Base-by-base conservation (phyloP, 2,329 filamentous ascomycete species). In the Xylaria sp. region DNA sequence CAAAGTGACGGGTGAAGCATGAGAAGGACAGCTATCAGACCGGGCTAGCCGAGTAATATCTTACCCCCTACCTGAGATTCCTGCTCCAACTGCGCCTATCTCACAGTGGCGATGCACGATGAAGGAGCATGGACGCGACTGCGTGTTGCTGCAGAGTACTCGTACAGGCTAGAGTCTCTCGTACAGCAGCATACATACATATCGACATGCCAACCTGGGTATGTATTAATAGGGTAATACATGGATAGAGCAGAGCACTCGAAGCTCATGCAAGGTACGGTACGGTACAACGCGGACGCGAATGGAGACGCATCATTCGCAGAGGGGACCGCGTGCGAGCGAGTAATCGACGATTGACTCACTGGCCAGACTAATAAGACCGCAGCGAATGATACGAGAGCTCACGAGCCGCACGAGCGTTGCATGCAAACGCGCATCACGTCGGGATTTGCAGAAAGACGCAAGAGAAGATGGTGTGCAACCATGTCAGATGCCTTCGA, bases 321-420 rank as follows among this genome's bases (percentile, higher is more conserved):
- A 11, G 49, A 18, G 16, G 34, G 49, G 6, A 10, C 10, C 49
- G 49, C 49, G 23, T 51, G 23, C 23, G 48, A 30, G 19, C 48
- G 19, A 30, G 18, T 10, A 10, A 6, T 30, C 10, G 9, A 13
- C 62, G 63, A 70, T 66, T 64, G 60, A 64, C 61, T 58, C 54
- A 59, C 58, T 60, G n/a, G 48, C 7, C 9, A 30, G 48, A 34
- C 19, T 10, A 16, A n/a, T n/a, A 59, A 63, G 61, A 62, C 62
- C 63, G 47, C 57, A 59, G 66, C 69, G 66, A 70, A 71, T 70
- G 68, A 71, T 66, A 70, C 64, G 63, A 59, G 53, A 44, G 63
- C 66, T 65, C 66, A 70, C 66, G 66, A 71, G 66, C 68, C 68
- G 67, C 63, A 65, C 58, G 59, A 65, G 60, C 61, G 66, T 70